A percentile compares a stretch with the other conserved stretches of the same genome.
phyloP scores from a whole-genome alignment of 2,329 filamentous ascomycete genomes.

The Clonostachys rhizophaga region DNA sequence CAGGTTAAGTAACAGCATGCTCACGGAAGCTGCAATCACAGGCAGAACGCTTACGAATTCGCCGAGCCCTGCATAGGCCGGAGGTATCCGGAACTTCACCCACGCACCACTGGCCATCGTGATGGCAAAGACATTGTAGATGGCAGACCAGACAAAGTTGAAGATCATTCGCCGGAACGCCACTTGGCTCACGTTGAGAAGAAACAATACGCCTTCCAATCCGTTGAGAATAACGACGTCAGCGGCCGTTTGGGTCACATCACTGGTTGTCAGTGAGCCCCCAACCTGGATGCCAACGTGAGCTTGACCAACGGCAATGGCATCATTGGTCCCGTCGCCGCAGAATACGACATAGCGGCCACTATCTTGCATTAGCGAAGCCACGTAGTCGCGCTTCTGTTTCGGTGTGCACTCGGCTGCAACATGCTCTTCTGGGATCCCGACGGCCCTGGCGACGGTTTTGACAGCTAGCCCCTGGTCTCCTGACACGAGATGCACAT shows the following conservation, averaged over 20 bases:
- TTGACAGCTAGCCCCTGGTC: slow-evolving; percentile 45
- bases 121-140: slow-evolving; percentile 68
- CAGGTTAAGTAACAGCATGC: neutral
- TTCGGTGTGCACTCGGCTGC: slow-evolving; percentile 36
- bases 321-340: slow-evolving; percentile 79
- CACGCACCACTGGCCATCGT: slow-evolving; percentile 64
- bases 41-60: slow-evolving; percentile 64
- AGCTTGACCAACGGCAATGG: slow-evolving; percentile 66
- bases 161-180: slow-evolving; percentile 49
- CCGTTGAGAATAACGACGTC: slow-evolving; percentile 63
- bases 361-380: slow-evolving; percentile 26
- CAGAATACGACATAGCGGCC: slow-evolving; percentile 39
- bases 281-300: slow-evolving; percentile 68
- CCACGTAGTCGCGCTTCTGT: slow-evolving; percentile 47
- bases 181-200: slow-evolving; percentile 48
- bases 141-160: slow-evolving; percentile 66
- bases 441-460: slow-evolving; percentile 30
- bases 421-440: slow-evolving; percentile 22
- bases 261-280: slow-evolving; percentile 29
- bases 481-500: slow-evolving; percentile 50
- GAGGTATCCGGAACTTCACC: slow-evolving; percentile 45
- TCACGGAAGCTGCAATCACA: slow-evolving; percentile 3
- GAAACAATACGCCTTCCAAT: slow-evolving; percentile 50
- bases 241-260: slow-evolving; percentile 62
- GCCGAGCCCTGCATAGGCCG: slow-evolving; percentile 63